Base-by-base conservation (phyloP, 805 yeast species). In the Ogataea ganodermae region DNA sequence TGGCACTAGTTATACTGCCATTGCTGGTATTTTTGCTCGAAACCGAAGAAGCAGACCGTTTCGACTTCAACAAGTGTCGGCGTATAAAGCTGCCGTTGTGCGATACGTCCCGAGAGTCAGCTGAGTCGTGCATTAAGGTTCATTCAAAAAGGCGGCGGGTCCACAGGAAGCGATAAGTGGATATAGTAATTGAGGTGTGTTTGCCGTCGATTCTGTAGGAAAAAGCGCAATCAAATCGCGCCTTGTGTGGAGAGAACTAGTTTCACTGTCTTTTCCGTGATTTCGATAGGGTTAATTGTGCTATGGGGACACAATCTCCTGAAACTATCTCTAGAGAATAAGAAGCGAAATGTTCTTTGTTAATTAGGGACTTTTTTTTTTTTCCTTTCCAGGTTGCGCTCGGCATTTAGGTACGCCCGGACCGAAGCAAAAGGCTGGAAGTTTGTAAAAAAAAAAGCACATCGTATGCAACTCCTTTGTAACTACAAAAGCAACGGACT, bases 61-160 rank as follows among this genome's bases (percentile, higher is more conserved):
- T 52, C 16, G 42, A 32, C 28, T 47, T 55, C 20, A 50, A 44
- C 6, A 55, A 40, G 24, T 45, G 46, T 37, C 45, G 47, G 9
- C 53, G 37, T 16, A 48, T 42, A 20, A 46, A 52, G 22, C 54
- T 50, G 22, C 48, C 21, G 18, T 46, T 44, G 24, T 49, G 41
- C 6, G 55, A 45, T 4, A 42, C 18, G 17, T 35, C 32, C 23
- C 42, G 44, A 23, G 50, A 35, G 6, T 46, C 50, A 36, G 49
- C 13, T 5, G 42, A 38, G 24, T 38, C 42, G 22, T n/a, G 33
- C 42, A 38, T 38, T 26, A 33, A 5, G 31, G 16, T 26, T 26
- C 42, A 26, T 38, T 24, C 18, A 38, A 33, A 22, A 26, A n/a
- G n/a, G 42, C 30, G 27, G 26, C 30, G 30, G 30, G 40, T 24